Conservation (phyloP, 768 basidiomycete species). For the Lactarius sp. region DNA sequence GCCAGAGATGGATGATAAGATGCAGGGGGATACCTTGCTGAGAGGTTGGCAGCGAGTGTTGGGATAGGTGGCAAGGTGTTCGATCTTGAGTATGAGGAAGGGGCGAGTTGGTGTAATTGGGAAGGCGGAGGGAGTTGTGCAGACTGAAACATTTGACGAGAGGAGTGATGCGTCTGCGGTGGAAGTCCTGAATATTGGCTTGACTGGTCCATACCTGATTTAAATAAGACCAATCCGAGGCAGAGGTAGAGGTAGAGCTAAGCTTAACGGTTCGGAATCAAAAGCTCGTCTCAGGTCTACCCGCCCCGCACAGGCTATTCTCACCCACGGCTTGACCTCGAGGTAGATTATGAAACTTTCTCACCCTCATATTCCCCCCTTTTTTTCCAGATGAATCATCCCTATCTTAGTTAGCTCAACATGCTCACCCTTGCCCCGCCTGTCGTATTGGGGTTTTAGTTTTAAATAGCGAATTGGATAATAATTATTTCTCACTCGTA, state of each 20-base stretch:
- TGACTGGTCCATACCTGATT: conserved; percentile 29
- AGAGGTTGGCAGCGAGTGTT: conserved; percentile 28
- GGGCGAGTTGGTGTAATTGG: conserved; percentile 37
- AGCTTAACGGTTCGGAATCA: conserved; percentile 12
- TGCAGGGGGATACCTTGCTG: conserved; percentile 34
- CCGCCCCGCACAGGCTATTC: conserved; percentile 1
- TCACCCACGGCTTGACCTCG: conserved; percentile 12
- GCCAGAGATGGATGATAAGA: conserved; percentile 36
- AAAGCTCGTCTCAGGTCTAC: background rate
- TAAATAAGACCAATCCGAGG: conserved; percentile 21
- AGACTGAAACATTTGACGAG: conserved; percentile 39
- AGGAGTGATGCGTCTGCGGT: conserved; percentile 26
- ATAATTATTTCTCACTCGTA: background rate
- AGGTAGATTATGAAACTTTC: conserved; percentile 13
- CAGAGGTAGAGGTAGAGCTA: conserved; percentile 9
- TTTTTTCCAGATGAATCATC: background rate
- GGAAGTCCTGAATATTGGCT: conserved; percentile 26
- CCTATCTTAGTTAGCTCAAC: conserved; percentile 9
- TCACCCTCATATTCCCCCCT: conserved; percentile 10
- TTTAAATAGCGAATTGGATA: background rate
- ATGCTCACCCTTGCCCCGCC: conserved; percentile 2
- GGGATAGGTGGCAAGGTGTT: conserved; percentile 42
- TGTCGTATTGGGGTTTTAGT: background rate
- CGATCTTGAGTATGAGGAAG: conserved; percentile 34
- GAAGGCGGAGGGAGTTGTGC: conserved; percentile 43